These are phyloP conservation scores for grape (Vitis vinifera) DNA, from an alignment of 164 flowering plant species.

Conservation along the genomic window ASM3070453v1 NC_081805.1:27714501-27715000, in stretches of 20 bases:
- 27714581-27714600: background rate
- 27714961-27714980: background rate
- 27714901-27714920: background rate
- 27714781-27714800: slow-evolving; percentile 1
- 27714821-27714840: background rate
- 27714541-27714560: background rate
- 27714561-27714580: background rate
- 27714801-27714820: background rate
- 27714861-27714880: background rate
- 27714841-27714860: background rate
- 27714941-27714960: background rate
- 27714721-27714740: background rate
- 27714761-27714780: slow-evolving; percentile 1
- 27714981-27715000: slow-evolving; percentile 7
- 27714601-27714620: background rate
- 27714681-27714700: background rate
- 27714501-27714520: background rate
- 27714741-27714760: background rate
- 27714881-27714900: background rate
- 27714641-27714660: background rate
- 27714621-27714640: background rate
- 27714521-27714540: background rate
- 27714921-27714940: slow-evolving; percentile 3
- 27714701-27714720: too few species aligned
- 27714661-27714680: background rate